Base-by-base conservation (phyloP, 768 basidiomycete genomes). In the Chalciporus pseudorubinellus region DNA sequence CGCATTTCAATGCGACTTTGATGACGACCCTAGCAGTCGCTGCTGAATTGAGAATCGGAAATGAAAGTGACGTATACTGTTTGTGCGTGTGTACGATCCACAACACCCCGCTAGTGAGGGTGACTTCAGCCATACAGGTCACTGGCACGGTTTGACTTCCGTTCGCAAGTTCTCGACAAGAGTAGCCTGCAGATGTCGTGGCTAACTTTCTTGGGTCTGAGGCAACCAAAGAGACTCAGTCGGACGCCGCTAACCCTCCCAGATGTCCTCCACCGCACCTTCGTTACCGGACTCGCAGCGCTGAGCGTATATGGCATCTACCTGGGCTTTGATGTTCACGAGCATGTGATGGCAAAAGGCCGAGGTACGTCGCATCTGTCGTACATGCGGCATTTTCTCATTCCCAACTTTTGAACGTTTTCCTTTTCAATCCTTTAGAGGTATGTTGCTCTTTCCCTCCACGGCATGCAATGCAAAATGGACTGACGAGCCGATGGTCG, bases 261-360 rank as follows among this genome's bases (percentile, higher is more conserved):
- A 14, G 68, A 69, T 28, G 16, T 66, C 42, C 56, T 69, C 21
- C 68, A 69, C 44, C 65, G 68, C 6, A 64, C 65, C 22, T 14
- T 71, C 33, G 65, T 69, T 50, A 56, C 55, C 6, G 65, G 68
- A 38, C 68, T 69, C 20, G 56, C 62, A 14, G 57, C 39, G 20
- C 58, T 69, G 41, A 66, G 55, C 14, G 29, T 66, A 10, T 70
- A 70, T 21, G 68, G 68, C 36, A 11, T 69, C 18, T 69, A 68
- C 52, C 42, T 69, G 29, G 68, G 69, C 13, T 68, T 66, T 50
- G 63, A 63, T 16, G 64, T 69, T 10, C 68, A 69, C 21, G 56
- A 45, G 10, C 67, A 69, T 22, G 61, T 69, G 41, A 62, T 69
- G 55, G 22, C 53, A 44, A 69, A 65, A 51, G 68, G 68, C 20